A percentile compares a stretch with the other conserved stretches of the same genome.
These are phyloP conservation scores for Arabidopsis suecica DNA, from an alignment of 345 rosid genomes.

Conservation along the genomic window DNA sequence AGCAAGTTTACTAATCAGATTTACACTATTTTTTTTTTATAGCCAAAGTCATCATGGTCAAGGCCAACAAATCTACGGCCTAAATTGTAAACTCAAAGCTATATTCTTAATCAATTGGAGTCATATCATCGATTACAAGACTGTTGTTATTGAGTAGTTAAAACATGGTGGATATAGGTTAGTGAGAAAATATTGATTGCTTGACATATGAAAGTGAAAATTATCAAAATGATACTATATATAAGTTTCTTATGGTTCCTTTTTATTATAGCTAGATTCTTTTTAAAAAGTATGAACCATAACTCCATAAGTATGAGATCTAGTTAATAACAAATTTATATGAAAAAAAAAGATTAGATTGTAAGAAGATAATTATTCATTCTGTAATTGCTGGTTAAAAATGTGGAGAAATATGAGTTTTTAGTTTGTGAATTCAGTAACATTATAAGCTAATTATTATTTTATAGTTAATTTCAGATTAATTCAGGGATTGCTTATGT, in stretches of 20 bases:
- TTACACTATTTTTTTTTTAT: too few species aligned
- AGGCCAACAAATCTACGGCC: too few species aligned
- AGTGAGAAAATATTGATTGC: background rate
- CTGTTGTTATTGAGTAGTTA: background rate
- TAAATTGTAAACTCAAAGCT: too few species aligned
- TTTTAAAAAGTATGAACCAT: too few species aligned
- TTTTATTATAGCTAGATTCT: background rate
- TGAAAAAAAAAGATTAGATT: background rate
- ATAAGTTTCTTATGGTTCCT: too few species aligned
- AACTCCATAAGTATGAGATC: too few species aligned
- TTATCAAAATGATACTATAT: background rate
- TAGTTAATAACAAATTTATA: too few species aligned
- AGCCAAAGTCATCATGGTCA: too few species aligned
- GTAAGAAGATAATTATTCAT: background rate
- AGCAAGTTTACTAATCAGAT: background rate
- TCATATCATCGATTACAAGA: too few species aligned
- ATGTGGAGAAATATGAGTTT: background rate
- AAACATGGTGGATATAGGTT: background rate
- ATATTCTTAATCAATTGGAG: too few species aligned
- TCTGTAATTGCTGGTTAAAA: background rate
- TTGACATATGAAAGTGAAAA: background rate
- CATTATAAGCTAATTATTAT: background rate
- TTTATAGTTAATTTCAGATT: background rate
- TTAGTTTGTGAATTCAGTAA: background rate
- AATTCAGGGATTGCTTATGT: background rate